Conservation (phyloP, 371 early-diverging fungal species). For the Coemansia sp. region DNA sequence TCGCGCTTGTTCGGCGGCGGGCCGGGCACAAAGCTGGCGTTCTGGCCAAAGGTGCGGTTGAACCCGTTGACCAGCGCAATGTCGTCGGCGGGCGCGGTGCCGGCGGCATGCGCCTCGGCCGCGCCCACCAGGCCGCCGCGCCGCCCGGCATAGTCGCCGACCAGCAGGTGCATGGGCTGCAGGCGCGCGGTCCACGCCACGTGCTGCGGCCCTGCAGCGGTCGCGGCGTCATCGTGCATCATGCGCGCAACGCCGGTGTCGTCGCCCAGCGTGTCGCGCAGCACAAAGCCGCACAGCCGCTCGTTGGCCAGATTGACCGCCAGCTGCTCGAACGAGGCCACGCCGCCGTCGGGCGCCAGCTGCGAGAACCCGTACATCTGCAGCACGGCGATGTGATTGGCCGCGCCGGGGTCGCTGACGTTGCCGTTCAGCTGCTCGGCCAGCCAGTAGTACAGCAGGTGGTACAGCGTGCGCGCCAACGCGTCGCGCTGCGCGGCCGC, state of each 20-base stretch:
- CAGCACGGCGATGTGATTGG: slow-evolving; percentile 71
- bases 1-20: slow-evolving; percentile 24
- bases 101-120: slow-evolving; percentile 38
- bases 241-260: slow-evolving; percentile 54
- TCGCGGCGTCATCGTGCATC: slow-evolving; percentile 60
- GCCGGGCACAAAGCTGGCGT: slow-evolving; percentile 44
- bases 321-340: slow-evolving; percentile 68
- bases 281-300: slow-evolving; percentile 68
- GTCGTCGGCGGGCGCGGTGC: slow-evolving; percentile 35
- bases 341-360: neutral
- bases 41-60: slow-evolving; percentile 32
- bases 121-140: slow-evolving; percentile 40
- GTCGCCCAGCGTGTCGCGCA: slow-evolving; percentile 68
- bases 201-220: slow-evolving; percentile 12
- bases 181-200: slow-evolving; percentile 32
- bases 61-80: slow-evolving; percentile 37
- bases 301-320: slow-evolving; percentile 81
- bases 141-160: slow-evolving; percentile 32
- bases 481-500: slow-evolving; percentile 78
- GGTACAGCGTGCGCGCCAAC: slow-evolving; percentile 76
- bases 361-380: slow-evolving; percentile 63
- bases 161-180: slow-evolving; percentile 34
- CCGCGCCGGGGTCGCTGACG: slow-evolving; percentile 58
- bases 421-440: slow-evolving; percentile 84
- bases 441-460: slow-evolving; percentile 82